Evolutionary conservation across 78 protist species (phyloP).

Genomic region (slime mould (Dictyostelium discoideum)): dicty_2.7 NC_007088.5:3319001-3319500

Average conservation of each 20-base stretch:
- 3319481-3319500: slow-evolving; percentile 7
- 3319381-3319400: slow-evolving; percentile 65
- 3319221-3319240: slow-evolving; percentile 28
- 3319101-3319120: slow-evolving; percentile 73
- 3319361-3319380: slow-evolving; percentile 69
- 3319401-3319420: slow-evolving; percentile 40
- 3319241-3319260: slow-evolving; percentile 58
- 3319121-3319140: slow-evolving; percentile 37
- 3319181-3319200: slow-evolving; percentile 13
- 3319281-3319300: not conserved
- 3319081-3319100: slow-evolving; percentile 15
- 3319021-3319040: not conserved
- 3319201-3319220: slow-evolving; percentile 35
- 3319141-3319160: slow-evolving; percentile 50
- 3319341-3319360: slow-evolving; percentile 49
- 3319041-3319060: not conserved
- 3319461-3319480: not conserved
- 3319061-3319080: not conserved
- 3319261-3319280: slow-evolving; percentile 1
- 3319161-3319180: slow-evolving; percentile 6
- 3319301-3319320: not conserved
- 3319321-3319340: not conserved
- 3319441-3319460: slow-evolving; percentile 18
- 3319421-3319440: slow-evolving; percentile 23
- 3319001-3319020: not conserved